phyloP scores from a whole-genome alignment of 2,329 filamentous ascomycete species.

The Microsporum canis region DNA sequence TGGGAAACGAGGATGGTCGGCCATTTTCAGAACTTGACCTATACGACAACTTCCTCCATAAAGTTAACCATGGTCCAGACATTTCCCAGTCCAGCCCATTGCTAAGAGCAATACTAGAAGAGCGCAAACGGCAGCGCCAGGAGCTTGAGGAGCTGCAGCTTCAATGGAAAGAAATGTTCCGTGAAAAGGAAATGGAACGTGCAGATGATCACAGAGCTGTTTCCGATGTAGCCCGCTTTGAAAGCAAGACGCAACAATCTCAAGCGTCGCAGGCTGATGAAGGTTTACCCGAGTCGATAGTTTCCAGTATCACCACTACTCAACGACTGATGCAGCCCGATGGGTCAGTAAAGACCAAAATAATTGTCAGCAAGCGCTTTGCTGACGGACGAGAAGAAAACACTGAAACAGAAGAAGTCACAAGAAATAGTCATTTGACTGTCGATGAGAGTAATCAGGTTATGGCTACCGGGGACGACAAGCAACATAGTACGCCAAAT shows the following conservation, averaged over 20 bases:
- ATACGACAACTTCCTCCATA: slow-evolving; percentile 40
- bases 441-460: not conserved
- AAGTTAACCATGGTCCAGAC: slow-evolving; percentile 26
- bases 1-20: slow-evolving; percentile 23
- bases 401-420: slow-evolving; percentile 35
- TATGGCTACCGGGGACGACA: not conserved
- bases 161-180: slow-evolving; percentile 6
- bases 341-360: slow-evolving; percentile 47
- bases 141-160: slow-evolving; percentile 15
- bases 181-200: slow-evolving; percentile 13
- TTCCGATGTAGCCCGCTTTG: not conserved
- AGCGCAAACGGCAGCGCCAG: slow-evolving; percentile 19
- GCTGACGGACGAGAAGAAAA: slow-evolving; percentile 50
- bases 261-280: not conserved
- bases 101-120: slow-evolving; percentile 26
- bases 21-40: slow-evolving; percentile 41
- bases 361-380: slow-evolving; percentile 47
- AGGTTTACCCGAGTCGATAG: slow-evolving; percentile 23
- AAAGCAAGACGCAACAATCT: not conserved
- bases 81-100: slow-evolving; percentile 26
- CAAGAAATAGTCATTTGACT: slow-evolving; percentile 2
- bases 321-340: slow-evolving; percentile 45
- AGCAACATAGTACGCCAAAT: not conserved
- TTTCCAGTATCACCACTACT: slow-evolving; percentile 48
- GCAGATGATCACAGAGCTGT: not conserved